These are phyloP conservation scores for Gossypium rotundifolium DNA, from an alignment of 345 rosid genomes.

Conservation along the genomic window DNA sequence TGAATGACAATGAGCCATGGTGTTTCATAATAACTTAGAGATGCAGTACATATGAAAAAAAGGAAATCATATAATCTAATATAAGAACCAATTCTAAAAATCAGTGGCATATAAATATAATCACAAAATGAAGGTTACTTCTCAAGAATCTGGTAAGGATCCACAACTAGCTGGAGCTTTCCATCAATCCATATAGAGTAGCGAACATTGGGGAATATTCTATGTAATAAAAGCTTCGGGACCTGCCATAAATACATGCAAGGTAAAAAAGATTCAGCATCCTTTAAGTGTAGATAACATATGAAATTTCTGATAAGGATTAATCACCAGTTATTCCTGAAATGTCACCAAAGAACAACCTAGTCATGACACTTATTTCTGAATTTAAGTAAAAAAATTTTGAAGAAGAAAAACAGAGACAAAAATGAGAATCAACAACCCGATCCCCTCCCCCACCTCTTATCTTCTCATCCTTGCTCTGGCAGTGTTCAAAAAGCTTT, in stretches of 20 bases:
- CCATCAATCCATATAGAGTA: constrained; percentile 95
- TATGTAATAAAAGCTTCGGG: constrained; percentile 83
- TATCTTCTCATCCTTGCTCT: neutral
- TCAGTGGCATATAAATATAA: neutral
- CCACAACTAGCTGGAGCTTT: constrained; percentile 77
- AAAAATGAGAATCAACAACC: neutral
- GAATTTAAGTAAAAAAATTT: neutral
- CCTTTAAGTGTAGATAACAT: neutral
- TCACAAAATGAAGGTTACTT: constrained; percentile 38
- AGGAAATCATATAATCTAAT: neutral
- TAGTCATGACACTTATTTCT: neutral
- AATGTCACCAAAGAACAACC: neutral
- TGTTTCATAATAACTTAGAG: neutral
- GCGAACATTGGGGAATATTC: constrained; percentile 65
- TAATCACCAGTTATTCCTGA: neutral
- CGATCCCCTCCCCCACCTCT: neutral
- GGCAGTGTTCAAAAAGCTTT: neutral
- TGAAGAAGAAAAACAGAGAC: neutral
- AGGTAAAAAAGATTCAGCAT: constrained; percentile 9
- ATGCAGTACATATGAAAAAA: neutral
- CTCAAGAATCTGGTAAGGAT: constrained; percentile 86
- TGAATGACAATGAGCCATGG: neutral
- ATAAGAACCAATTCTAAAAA: neutral
- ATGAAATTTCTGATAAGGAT: constrained; percentile 1
- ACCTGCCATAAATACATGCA: constrained; percentile 44